Conservation (phyloP, 2,329 filamentous ascomycete species). For the Tothia fuscella region DNA sequence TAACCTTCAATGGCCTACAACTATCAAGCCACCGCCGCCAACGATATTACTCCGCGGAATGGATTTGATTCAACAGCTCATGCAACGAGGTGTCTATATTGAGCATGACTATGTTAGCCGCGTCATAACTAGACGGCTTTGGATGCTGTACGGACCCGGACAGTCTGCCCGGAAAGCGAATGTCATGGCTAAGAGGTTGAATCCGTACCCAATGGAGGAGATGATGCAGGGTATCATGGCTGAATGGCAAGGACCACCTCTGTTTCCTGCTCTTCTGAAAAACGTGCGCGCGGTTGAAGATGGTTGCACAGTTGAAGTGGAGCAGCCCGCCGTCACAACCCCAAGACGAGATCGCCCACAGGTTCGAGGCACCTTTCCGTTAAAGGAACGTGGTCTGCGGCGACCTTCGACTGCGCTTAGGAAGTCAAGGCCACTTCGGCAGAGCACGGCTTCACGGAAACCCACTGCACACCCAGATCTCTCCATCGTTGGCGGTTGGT, state of each 20-base stretch:
- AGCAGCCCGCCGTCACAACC: too few species aligned
- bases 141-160: constrained; percentile 24
- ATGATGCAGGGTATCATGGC: neutral
- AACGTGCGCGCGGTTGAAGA: too few species aligned
- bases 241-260: neutral
- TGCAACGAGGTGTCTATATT: constrained; percentile 16
- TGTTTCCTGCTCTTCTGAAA: constrained; percentile 4
- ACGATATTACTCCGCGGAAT: constrained; percentile 16
- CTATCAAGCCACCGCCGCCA: constrained; percentile 3
- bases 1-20: constrained; percentile 16
- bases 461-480: too few species aligned
- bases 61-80: constrained; percentile 17
- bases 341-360: too few species aligned
- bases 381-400: too few species aligned
- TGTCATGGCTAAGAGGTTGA: neutral
- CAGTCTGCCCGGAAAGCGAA: constrained; percentile 1
- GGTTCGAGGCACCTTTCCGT: too few species aligned
- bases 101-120: constrained; percentile 13
- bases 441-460: too few species aligned
- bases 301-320: too few species aligned
- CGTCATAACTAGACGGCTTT: constrained; percentile 20
- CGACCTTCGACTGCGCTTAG: too few species aligned
- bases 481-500: too few species aligned
- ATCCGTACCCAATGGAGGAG: constrained; percentile 9
- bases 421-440: too few species aligned